Conservation (phyloP, 2,329 filamentous ascomycete genomes). For the Aspergillus ustus region DNA sequence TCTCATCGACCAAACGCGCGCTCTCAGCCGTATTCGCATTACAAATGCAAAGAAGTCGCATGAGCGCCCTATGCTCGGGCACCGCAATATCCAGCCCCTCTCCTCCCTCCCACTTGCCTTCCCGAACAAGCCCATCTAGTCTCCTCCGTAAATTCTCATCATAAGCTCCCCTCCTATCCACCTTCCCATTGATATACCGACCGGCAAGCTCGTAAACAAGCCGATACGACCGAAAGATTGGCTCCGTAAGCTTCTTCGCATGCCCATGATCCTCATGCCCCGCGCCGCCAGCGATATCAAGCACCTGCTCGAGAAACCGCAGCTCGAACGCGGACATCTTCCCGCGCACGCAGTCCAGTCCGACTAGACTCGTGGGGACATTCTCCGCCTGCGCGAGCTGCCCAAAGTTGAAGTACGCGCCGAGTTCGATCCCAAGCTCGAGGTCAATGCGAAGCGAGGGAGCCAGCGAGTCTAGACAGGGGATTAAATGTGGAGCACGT, state of each 20-base stretch:
- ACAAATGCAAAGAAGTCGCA: background rate
- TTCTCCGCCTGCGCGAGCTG: slow-evolving; percentile 1
- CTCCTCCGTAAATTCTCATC: background rate
- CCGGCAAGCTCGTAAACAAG: background rate
- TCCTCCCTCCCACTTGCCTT: background rate
- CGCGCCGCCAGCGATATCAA: background rate
- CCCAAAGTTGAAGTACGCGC: background rate
- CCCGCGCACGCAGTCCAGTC: background rate
- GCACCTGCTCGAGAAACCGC: background rate
- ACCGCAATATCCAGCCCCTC: too few relatives aligned
- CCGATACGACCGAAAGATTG: background rate
- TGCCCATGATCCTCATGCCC: background rate
- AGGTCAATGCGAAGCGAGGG: too few relatives aligned
- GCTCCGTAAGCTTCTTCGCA: background rate
- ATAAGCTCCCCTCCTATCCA: background rate
- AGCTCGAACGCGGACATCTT: background rate
- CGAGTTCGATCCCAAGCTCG: background rate
- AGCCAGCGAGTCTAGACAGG: too few relatives aligned
- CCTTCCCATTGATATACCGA: background rate
- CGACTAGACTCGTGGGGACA: background rate
- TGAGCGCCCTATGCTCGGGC: background rate
- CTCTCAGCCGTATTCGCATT: background rate
- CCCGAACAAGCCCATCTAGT: background rate
- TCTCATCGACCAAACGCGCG: background rate
- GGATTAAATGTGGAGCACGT: too few relatives aligned